Base-by-base conservation (phyloP, 139 green algal species). In the Edaphochlamys debaryana region DNA sequence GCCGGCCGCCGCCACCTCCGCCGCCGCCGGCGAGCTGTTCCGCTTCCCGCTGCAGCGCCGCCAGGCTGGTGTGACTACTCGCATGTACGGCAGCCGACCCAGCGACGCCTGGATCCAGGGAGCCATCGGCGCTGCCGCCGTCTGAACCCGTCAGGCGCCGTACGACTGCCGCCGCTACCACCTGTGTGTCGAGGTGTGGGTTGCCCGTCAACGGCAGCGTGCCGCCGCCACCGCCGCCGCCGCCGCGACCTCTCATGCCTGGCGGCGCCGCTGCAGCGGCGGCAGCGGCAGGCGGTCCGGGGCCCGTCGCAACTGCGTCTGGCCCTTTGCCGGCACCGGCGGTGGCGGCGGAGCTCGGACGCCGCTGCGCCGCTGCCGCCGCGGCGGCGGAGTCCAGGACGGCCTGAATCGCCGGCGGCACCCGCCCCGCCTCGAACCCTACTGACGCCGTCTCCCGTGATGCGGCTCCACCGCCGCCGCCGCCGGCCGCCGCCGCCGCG, bases 11-110 rank as follows among this genome's bases (percentile, higher is more conserved):
- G 45, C 13, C 45, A 54, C 45, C 9, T 13, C 45, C 45, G 45
- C 45, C 13, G 45, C 45, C 45, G 45, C 45, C 45, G 45, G 11
- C 45, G 45, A 54, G 45, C 32, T 68, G 36, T 52, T n/a, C 54
- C 38, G 54, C 72, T 36, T 48, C 45, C 32, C 40, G 52, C 27
- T 54, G 36, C 7, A 79, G 54, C 36, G 37, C 54, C 0, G 72
- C 72, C 36, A 79, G 36, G 54, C 72, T 79, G 1, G 72, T 79
- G 54, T 50, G 40, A 37, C 72, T 79, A 13, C 72, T 32, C 4
- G 56, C 54, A 25, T 62, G 52, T 19, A 6, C 36, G 38, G 67
- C 38, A 34, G 67, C 67, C 62, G 42, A 38, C n/a, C n/a, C 67
- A 32, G 32, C 11, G 32, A 36, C 45, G 11, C 11, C 45, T 54